Percentiles rank a stretch among this genome's conserved stretches.
Conservation (phyloP, 2,329 filamentous ascomycete species). For the Botrytis galanthina region DNA sequence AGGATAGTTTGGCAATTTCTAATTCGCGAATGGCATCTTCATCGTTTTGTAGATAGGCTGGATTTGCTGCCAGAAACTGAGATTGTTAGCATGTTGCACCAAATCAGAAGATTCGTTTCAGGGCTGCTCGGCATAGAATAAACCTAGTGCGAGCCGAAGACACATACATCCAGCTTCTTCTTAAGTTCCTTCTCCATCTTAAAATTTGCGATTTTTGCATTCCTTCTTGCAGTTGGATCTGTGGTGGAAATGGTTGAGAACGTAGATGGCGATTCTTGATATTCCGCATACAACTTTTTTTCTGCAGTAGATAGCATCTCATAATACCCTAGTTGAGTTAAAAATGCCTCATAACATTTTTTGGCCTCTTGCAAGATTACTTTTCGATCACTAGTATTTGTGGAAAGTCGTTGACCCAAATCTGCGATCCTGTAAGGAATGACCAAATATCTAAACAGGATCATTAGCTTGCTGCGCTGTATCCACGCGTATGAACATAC, state of each 20-base stretch:
- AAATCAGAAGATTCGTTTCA: no score
- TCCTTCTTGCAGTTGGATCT: conserved; percentile 66
- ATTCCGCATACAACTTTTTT: conserved; percentile 67
- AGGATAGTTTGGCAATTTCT: conserved; percentile 71
- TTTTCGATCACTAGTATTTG: conserved; percentile 54
- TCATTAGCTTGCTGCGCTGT: neutral
- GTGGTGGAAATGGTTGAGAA: conserved; percentile 70
- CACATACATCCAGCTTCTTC: conserved; percentile 68
- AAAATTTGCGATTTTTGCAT: conserved; percentile 83
- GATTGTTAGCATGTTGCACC: conserved; percentile 32
- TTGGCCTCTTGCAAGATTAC: conserved; percentile 61
- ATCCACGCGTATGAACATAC: conserved; percentile 43
- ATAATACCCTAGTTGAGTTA: conserved; percentile 76
- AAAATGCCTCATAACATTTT: conserved; percentile 72
- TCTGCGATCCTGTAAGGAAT: conserved; percentile 78
- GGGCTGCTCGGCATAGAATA: conserved; percentile 21
- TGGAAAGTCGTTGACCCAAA: conserved; percentile 66
- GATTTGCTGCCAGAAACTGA: conserved; percentile 59
- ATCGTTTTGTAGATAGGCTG: conserved; percentile 65
- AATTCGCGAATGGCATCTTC: conserved; percentile 80
- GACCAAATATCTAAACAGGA: conserved; percentile 62
- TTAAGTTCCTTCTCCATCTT: conserved; percentile 83
- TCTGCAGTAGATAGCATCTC: conserved; percentile 65
- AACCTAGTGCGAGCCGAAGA: conserved; percentile 34
- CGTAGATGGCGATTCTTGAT: conserved; percentile 65